These are phyloP conservation scores for Teunomyces panamensis DNA, from an alignment of 805 yeast species.

Conservation along the genomic window DNA sequence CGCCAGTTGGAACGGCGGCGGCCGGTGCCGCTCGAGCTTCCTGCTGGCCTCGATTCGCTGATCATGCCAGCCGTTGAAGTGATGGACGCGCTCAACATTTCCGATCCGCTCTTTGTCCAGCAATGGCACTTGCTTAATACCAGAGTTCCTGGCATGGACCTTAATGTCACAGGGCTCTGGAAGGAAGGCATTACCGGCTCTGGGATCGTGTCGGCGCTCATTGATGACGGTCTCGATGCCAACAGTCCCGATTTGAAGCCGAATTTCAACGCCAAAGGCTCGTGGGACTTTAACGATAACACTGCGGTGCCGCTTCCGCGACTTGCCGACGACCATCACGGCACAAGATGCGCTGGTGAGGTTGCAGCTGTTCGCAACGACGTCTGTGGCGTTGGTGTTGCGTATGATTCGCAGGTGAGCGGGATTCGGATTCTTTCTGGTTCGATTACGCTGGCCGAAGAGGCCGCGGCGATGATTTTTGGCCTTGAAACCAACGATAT, in stretches of 20 bases:
- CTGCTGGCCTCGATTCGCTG: constrained; percentile 45
- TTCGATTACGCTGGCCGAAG: constrained; percentile 76
- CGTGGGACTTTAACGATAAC: constrained; percentile 90
- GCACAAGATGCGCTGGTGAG: constrained; percentile 98
- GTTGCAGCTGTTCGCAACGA: constrained; percentile 87
- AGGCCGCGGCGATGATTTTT: constrained; percentile 83
- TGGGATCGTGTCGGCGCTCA: constrained; percentile 81
- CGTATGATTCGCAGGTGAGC: constrained; percentile 78
- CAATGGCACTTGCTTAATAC: constrained; percentile 95
- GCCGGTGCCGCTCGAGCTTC: constrained; percentile 44
- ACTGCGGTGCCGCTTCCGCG: constrained; percentile 75
- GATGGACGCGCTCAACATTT: constrained; percentile 53
- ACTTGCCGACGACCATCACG: constrained; percentile 82
- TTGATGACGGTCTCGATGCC: constrained; percentile 92
- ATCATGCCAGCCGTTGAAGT: constrained; percentile 46
- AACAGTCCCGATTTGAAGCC: constrained; percentile 68
- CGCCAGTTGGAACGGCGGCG: constrained; percentile 52
- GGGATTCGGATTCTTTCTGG: constrained; percentile 90
- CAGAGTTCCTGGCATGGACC: constrained; percentile 71
- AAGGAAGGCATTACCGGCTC: constrained; percentile 72
- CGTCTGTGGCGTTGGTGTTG: constrained; percentile 97
- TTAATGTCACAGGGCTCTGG: constrained; percentile 88
- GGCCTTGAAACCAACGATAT: constrained; percentile 84
- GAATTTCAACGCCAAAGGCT: constrained; percentile 73
- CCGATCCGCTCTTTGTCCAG: constrained; percentile 75